Evolutionary conservation across 192 early-diverging fungal species (phyloP).

Genomic region (Coemansia brasiliensis): DNA sequence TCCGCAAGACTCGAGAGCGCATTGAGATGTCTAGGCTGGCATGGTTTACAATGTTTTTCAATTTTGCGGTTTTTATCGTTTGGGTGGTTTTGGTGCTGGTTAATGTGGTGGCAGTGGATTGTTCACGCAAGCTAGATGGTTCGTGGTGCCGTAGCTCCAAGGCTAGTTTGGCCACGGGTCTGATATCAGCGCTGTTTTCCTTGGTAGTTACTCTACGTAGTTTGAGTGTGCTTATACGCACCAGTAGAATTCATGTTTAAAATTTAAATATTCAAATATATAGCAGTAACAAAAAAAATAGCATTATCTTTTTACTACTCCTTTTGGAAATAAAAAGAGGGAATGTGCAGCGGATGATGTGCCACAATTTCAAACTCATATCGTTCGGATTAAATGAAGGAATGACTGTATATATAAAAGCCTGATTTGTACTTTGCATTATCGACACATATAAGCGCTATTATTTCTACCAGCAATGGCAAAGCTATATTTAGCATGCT

Average conservation of each 20-base stretch:
- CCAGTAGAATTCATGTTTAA: slow-evolving; percentile 26
- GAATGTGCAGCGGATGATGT: no score
- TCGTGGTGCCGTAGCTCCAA: slow-evolving; percentile 39
- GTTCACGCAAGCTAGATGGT: slow-evolving; percentile 29
- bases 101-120: slow-evolving; percentile 44
- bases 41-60: slow-evolving; percentile 33
- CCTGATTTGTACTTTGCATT: no score
- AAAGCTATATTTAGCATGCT: neutral
- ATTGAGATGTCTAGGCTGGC: slow-evolving; percentile 27
- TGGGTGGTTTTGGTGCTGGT: slow-evolving; percentile 49
- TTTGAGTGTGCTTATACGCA: slow-evolving; percentile 39
- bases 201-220: slow-evolving; percentile 37
- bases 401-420: no score
- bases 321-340: no score
- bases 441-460: no score
- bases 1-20: slow-evolving; percentile 26
- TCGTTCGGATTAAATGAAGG: no score
- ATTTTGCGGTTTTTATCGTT: slow-evolving; percentile 31
- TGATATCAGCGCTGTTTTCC: slow-evolving; percentile 46
- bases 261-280: neutral
- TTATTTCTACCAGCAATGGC: no score
- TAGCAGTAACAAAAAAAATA: neutral
- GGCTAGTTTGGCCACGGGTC: slow-evolving; percentile 27
- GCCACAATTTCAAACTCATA: neutral
- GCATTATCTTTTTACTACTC: no score